Base-by-base conservation (phyloP, 768 basidiomycete genomes). In the Exsudoporus frostii region DNA sequence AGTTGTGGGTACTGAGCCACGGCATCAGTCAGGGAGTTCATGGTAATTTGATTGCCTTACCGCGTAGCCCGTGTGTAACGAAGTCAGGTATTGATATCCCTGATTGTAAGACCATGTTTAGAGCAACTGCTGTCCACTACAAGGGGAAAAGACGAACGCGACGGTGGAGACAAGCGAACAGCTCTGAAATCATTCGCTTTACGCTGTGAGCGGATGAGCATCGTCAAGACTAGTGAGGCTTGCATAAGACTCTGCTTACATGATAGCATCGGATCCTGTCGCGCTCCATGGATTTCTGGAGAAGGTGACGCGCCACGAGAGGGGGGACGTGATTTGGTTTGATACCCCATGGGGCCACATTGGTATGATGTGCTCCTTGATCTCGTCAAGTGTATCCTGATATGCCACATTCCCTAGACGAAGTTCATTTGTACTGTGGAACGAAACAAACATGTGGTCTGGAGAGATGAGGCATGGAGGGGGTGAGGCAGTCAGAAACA, bases 401-500 rank as follows among this genome's bases (percentile, higher is more conserved):
- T 83, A 72, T 19, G 68, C 66, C 25, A 79, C 61, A 48, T 75
- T 75, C 25, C 68, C 72, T 22, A 79, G 50, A 44, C 77, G 77
- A 40, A 90, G 69, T 68, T 88, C 84, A 60, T 81, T 85, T 51
- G 80, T 79, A 39, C 82, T 79, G 53, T 79, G 77, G 60, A 91
- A 82, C 22, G 85, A 81, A 44, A 91, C 72, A 62, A 90, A 85
- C 73, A 90, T 75, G 62, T 90, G 87, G 57, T 82, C 88, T 90
- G 58, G 45, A 58, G 38, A 8, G 46, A 40, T 58, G 34, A 56
- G 56, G 56, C 56, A 63, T 62, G 39, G 72, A 37, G 63, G 44
- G 52, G 51, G 55, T 33, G 44, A 45, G 51, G 53, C 69, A 60
- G 42, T 66, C 39, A 63, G 62, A 57, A 59, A 48, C 51, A 29